phyloP scores from a whole-genome alignment of 352 stramenopile genomes.

The Phytophthora sojae region DNA sequence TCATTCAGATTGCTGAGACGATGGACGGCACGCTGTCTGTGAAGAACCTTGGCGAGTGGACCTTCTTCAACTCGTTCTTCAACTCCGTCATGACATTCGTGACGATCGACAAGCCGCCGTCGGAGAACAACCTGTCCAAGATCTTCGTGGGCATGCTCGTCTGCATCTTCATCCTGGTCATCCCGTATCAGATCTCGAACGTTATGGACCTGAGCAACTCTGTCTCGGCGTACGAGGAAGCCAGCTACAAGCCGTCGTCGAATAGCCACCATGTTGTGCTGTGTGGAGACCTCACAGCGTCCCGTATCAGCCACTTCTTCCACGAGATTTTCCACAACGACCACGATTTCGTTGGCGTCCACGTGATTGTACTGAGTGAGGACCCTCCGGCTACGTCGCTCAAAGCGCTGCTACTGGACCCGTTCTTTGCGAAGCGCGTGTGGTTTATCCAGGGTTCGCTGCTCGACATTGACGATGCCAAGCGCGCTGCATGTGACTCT shows the following conservation, averaged over 20 bases:
- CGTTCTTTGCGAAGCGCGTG: constrained; percentile 87
- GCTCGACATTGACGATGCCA: constrained; percentile 80
- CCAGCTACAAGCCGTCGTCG: constrained; percentile 73
- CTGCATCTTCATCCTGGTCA: constrained; percentile 85
- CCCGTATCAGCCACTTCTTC: constrained; percentile 88
- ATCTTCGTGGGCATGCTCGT: constrained; percentile 85
- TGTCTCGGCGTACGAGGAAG: constrained; percentile 77
- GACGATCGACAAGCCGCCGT: constrained; percentile 84
- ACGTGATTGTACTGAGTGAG: constrained; percentile 80
- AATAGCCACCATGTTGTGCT: constrained; percentile 80
- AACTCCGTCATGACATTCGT: constrained; percentile 91
- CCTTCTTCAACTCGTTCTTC: constrained; percentile 91
- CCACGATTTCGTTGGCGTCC: constrained; percentile 83
- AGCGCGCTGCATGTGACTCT: constrained; percentile 66
- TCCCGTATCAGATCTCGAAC: constrained; percentile 86
- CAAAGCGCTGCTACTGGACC: constrained; percentile 79
- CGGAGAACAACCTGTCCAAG: constrained; percentile 85
- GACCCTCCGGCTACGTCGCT: constrained; percentile 80
- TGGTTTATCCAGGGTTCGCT: constrained; percentile 85
- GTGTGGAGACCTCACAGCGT: constrained; percentile 82
- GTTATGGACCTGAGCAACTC: constrained; percentile 83
- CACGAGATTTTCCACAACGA: constrained; percentile 90
- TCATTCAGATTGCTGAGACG: constrained; percentile 89
- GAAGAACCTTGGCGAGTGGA: constrained; percentile 82
- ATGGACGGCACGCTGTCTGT: constrained; percentile 60